Evolutionary conservation across 441 rosid genomes (phyloP), one percentile per base, ranked within the genome.

Genomic region (Adansonia grandidieri): DNA sequence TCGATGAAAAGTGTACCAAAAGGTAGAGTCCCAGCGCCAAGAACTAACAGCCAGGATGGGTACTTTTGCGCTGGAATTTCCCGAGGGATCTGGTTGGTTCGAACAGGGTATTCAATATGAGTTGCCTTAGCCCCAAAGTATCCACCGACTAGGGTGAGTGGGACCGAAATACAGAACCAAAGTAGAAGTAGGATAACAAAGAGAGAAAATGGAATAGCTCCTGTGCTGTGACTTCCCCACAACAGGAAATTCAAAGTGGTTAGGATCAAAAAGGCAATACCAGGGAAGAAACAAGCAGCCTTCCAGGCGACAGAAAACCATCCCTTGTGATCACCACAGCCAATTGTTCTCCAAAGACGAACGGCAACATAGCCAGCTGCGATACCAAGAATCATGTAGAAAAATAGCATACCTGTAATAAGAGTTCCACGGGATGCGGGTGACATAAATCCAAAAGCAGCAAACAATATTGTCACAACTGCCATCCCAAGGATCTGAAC

Each of bases 131-230:
- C 90, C 60, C 90, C 90, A 17, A 89, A 84, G 86, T 84, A 89
- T 24, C 95, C 92, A 8, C 95, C 95, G 50, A 88, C 67, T 0
- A 89, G 77, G 79, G 95, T 91, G 28, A 91, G 91, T 6, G 91
- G 95, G 71, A 85, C 95, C 0, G 95, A 91, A 67, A 88, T 88
- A 69, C 90, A 89, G 86, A 91, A 89, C 92, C 92, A 89, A 13
- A 91, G 84, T 73, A 89, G 77, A 62, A 91, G 80, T 73, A 91
- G 77, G 66, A 86, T 71, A 37, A 87, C 81, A 69, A 81, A 89
- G 70, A 89, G 77, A 14, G 89, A 91, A 75, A 91, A 84, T 2
- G 95, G 91, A 76, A 91, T 88, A 65, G 95, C 91, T 61, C 92
- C 89, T 0, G 91, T 91, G 86, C 95, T 91, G 60, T 83, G 87